Evolutionary conservation across 257 asterid genomes (phyloP).

Genomic region (Forsythia suspensa): DNA sequence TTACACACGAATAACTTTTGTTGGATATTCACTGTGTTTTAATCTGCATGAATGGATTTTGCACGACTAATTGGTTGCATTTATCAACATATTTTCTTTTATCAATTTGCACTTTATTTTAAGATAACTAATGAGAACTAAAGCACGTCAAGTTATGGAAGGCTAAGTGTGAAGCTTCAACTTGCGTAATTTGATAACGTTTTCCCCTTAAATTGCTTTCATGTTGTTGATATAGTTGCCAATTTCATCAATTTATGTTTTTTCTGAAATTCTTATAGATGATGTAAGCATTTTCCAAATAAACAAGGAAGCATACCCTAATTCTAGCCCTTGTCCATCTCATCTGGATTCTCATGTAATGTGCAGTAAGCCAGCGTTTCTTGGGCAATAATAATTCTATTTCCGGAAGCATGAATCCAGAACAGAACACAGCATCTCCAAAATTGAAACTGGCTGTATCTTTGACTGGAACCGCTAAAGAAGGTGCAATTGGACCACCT

Average conservation of each 20-base stretch:
- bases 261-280: background rate
- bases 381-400: background rate
- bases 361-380: background rate
- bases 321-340: background rate
- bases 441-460: slow-evolving; percentile 30
- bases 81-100: background rate
- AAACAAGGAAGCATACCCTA: background rate
- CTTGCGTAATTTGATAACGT: background rate
- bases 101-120: too few relatives aligned
- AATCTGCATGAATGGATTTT: background rate
- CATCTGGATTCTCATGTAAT: background rate
- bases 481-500: slow-evolving; percentile 38
- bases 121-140: background rate
- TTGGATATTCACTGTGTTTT: background rate
- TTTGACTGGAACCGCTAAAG: slow-evolving; percentile 34
- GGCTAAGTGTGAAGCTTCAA: background rate
- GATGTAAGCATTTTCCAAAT: background rate
- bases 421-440: slow-evolving; percentile 9
- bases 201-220: background rate
- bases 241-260: background rate
- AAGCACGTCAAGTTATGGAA: background rate
- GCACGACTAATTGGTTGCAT: background rate
- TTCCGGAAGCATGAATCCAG: slow-evolving; percentile 24
- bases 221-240: background rate
- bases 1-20: background rate